A percentile compares a stretch with the other conserved stretches of the same genome.
Conservation (phyloP, 768 basidiomycete species). For the Amanita thiersii region DNA sequence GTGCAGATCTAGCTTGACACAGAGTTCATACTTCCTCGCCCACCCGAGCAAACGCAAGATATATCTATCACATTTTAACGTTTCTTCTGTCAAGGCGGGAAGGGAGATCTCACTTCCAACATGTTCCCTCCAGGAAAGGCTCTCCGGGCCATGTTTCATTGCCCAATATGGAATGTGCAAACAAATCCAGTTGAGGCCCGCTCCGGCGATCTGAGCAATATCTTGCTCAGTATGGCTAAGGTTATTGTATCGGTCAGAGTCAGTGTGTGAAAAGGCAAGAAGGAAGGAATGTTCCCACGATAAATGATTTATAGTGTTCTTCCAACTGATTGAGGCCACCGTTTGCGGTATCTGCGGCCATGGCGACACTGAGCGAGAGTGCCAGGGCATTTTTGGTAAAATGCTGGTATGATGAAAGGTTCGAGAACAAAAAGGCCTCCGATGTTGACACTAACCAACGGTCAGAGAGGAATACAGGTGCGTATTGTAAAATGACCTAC, state of each 20-base stretch:
- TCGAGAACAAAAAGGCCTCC: constrained; percentile 72
- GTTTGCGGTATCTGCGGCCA: constrained; percentile 52
- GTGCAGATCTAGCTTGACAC: constrained; percentile 75
- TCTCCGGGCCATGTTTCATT: constrained; percentile 68
- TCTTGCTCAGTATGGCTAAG: constrained; percentile 79
- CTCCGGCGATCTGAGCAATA: constrained; percentile 77
- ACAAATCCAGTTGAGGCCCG: constrained; percentile 78
- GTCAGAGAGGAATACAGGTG: background rate
- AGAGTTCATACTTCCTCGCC: constrained; percentile 82
- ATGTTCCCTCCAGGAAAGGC: constrained; percentile 65
- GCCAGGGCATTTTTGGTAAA: constrained; percentile 51
- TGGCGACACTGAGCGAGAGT: constrained; percentile 48
- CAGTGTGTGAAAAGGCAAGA: constrained; percentile 1
- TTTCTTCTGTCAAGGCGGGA: background rate
- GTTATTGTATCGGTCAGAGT: too few relatives aligned
- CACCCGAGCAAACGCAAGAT: constrained; percentile 67
- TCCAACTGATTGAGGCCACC: constrained; percentile 51
- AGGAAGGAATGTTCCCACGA: constrained; percentile 39
- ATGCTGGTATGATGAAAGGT: constrained; percentile 61
- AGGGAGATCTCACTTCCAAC: constrained; percentile 49
- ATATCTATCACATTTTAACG: constrained; percentile 35
- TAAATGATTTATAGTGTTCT: constrained; percentile 75
- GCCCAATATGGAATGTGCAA: constrained; percentile 83
- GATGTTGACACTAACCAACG: constrained; percentile 62
- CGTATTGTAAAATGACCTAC: background rate